Percentiles rank a stretch among this genome's conserved stretches.
Conservation (phyloP, 495 filamentous ascomycete genomes). For the Penicillium roqueforti region DNA sequence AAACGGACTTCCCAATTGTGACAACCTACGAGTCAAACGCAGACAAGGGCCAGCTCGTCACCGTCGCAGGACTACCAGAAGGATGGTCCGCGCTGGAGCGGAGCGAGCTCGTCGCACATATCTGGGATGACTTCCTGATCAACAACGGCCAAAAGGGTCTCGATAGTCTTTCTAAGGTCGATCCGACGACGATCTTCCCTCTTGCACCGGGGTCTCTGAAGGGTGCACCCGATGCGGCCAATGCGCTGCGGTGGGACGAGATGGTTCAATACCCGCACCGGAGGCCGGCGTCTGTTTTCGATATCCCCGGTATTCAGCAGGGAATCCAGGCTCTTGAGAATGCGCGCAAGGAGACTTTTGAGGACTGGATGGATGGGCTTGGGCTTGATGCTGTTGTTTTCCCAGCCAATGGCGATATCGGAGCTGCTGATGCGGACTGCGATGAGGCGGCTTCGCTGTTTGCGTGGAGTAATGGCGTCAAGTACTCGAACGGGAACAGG, state of each 20-base stretch:
- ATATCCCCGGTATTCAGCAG: constrained; percentile 26
- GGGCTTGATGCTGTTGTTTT: constrained; percentile 35
- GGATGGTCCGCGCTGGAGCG: constrained; percentile 32
- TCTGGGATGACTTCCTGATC: constrained; percentile 34
- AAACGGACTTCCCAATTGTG: constrained; percentile 33
- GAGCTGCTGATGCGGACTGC: constrained; percentile 27
- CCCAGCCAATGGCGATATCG: constrained; percentile 32
- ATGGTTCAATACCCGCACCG: constrained; percentile 32
- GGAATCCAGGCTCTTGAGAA: constrained; percentile 28
- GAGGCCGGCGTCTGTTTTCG: constrained; percentile 23
- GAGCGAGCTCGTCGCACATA: constrained; percentile 31
- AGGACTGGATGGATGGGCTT: constrained; percentile 32
- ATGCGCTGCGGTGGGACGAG: constrained; percentile 29
- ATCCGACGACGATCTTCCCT: constrained; percentile 33
- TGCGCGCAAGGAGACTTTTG: constrained; percentile 29
- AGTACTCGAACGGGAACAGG: constrained; percentile 36
- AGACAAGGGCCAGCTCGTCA: constrained; percentile 27
- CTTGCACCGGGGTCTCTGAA: constrained; percentile 28
- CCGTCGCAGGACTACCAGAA: constrained; percentile 29
- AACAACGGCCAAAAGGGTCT: constrained; percentile 27
- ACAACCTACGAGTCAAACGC: constrained; percentile 31
- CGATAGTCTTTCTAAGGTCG: constrained; percentile 23
- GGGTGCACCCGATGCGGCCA: constrained; percentile 29
- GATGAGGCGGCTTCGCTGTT: constrained; percentile 23
- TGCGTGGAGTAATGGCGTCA: constrained; percentile 36